Evolutionary conservation across 805 yeast species (phyloP), one percentile per base, ranked within the genome.

Genomic region (Candida ficus): DNA sequence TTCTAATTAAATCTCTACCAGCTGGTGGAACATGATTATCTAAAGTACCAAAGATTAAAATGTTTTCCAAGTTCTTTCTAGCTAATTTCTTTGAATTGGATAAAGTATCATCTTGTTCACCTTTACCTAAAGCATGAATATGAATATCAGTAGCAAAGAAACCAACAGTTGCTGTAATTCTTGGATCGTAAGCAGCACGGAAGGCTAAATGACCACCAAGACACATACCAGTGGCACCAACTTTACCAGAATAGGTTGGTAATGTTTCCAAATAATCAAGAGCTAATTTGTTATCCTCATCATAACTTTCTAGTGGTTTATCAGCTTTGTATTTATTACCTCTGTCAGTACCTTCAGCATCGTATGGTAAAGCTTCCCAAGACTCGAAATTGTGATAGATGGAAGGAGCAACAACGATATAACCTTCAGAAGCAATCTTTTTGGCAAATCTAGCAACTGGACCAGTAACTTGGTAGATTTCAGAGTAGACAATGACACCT

Each of bases 141-240:
- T 85, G 93, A 54, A 85, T 80, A 53, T 84, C 93, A 6, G 95
- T 84, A 12, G 88, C 85, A 64, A 84, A 84, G 63, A 83, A 84
- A 46, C 89, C 78, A 16, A 83, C 83, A 10, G 81, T 72, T 14
- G 90, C 87, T 11, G 66, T 64, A 33, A 84, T 76, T 42, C 87
- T 63, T 28, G 70, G 66, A 53, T 83, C 87, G 48, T 83, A 66
- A 3, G 81, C 78, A 3, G 84, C 78, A 49, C 95, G 68, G 63
- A 73, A 82, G 1, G 93, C 91, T 52, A 83, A 65, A 57, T 84
- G 93, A 1, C 93, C 95, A 17, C 93, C 93, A 28, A 84, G 72
- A 58, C 95, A 85, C 93, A 85, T 85, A 16, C 93, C 95, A 3
- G 91, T 83, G 33, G 89, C 81, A 28, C 93, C 93, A 49, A 83